phyloP scores from a whole-genome alignment of 352 stramenopile species.

The Elongisporangium prolatum region DNA sequence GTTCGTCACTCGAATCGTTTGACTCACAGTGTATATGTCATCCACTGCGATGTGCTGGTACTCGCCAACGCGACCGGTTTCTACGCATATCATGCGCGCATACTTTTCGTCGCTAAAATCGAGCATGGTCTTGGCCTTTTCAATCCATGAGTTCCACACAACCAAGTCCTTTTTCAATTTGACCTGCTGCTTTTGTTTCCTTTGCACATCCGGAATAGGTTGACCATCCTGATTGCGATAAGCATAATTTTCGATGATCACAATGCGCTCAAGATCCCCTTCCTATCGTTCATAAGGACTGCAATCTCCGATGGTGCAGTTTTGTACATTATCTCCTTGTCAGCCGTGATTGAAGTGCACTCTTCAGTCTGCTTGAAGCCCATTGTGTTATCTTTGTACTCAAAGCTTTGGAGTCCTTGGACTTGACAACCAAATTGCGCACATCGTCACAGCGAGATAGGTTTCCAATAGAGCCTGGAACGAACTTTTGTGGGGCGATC shows the following conservation, averaged over 20 bases:
- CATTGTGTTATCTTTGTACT: constrained; percentile 88
- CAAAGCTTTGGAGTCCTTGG: constrained; percentile 80
- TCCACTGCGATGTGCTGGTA: constrained; percentile 52
- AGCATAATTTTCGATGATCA: too few relatives aligned
- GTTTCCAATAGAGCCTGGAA: constrained; percentile 95
- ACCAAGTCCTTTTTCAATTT: constrained; percentile 68
- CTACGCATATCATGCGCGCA: constrained; percentile 93
- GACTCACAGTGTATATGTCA: constrained; percentile 59
- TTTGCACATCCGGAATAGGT: constrained; percentile 28
- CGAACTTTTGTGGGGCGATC: constrained; percentile 62
- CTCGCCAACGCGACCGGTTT: constrained; percentile 87
- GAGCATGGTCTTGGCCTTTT: constrained; percentile 90
- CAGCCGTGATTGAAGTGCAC: constrained; percentile 51
- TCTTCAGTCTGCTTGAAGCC: constrained; percentile 49
- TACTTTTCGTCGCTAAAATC: constrained; percentile 96
- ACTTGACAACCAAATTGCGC: constrained; percentile 53
- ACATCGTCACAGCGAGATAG: constrained; percentile 87
- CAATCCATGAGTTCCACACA: constrained; percentile 92
- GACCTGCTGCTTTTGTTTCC: constrained; percentile 30
- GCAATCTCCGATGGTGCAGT: too few relatives aligned
- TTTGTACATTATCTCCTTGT: too few relatives aligned
- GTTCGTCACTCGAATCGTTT: constrained; percentile 52
- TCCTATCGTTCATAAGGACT: too few relatives aligned
- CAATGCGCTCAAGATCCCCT: too few relatives aligned
- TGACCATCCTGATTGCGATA: too few relatives aligned